Evolutionary conservation across 2,329 filamentous ascomycete genomes (phyloP).

Genomic region (Tolypocladium album): DNA sequence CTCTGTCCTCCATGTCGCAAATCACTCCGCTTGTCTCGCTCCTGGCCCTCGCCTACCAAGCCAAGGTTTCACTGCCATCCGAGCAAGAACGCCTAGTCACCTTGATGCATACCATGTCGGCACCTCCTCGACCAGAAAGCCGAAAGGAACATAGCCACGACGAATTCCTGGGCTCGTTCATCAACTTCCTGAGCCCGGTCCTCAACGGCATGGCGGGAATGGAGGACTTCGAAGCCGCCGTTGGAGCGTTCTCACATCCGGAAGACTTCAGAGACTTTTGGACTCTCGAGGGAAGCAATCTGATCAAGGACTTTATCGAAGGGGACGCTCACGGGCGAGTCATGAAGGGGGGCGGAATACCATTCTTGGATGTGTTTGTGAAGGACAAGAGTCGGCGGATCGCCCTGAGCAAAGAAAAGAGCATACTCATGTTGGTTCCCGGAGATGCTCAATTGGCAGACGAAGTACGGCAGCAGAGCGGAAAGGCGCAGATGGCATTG

Average conservation of each 20-base stretch:
- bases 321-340: conserved; percentile 9
- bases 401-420: conserved; percentile 13
- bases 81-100: conserved; percentile 19
- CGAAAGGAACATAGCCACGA: conserved; percentile 8
- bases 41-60: conserved; percentile 20
- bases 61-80: conserved; percentile 12
- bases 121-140: neutral
- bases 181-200: conserved; percentile 16
- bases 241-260: conserved; percentile 19
- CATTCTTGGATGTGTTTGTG: conserved; percentile 14
- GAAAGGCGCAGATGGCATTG: conserved; percentile 1
- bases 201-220: conserved; percentile 24
- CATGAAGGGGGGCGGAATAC: conserved; percentile 14
- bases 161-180: conserved; percentile 19
- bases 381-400: conserved; percentile 14
- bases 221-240: conserved; percentile 18
- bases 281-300: conserved; percentile 20
- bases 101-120: conserved; percentile 21
- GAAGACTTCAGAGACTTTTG: conserved; percentile 23
- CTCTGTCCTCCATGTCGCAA: conserved; percentile 17
- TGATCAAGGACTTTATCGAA: conserved; percentile 20
- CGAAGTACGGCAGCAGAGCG: conserved; percentile 13
- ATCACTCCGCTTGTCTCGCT: conserved; percentile 22
- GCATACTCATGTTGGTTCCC: conserved; percentile 15
- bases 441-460: conserved; percentile 16